These are phyloP conservation scores for Salicornia ramosissima DNA, from an alignment of 148 eudicot species.

Conservation along the genomic window DNA sequence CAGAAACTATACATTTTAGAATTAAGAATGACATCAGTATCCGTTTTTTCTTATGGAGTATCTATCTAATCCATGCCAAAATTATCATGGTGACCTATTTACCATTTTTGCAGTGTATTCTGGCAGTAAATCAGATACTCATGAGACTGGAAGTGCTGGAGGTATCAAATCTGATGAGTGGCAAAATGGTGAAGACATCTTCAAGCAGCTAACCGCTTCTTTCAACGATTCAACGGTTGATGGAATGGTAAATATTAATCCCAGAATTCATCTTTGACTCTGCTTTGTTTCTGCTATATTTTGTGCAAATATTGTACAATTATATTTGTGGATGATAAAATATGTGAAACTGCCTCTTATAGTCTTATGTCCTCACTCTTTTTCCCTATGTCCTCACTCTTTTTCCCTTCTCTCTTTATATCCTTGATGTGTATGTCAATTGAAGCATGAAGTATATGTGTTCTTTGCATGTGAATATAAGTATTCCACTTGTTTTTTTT, in stretches of 20 bases:
- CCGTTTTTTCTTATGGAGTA: not conserved
- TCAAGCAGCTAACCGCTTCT: conserved; percentile 31
- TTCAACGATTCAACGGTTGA: conserved; percentile 33
- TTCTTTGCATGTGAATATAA: not conserved
- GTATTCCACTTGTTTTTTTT: not conserved
- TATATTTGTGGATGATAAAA: not conserved
- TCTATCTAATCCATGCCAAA: not conserved
- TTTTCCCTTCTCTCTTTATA: not conserved
- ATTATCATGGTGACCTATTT: conserved; percentile 8
- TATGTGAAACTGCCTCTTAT: not conserved
- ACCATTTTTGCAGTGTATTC: conserved; percentile 36
- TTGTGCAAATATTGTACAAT: not conserved
- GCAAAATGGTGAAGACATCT: conserved; percentile 37
- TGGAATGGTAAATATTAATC: conserved; percentile 40
- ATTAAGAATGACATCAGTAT: not conserved
- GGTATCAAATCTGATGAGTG: conserved; percentile 32
- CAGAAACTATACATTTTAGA: not conserved
- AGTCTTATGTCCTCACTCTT: not conserved
- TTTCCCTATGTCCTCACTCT: not conserved
- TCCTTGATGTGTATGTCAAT: not conserved
- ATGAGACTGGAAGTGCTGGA: conserved; percentile 29
- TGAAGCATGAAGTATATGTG: not conserved
- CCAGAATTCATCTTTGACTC: not conserved
- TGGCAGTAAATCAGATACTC: conserved; percentile 30
- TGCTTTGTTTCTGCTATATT: not conserved